These are phyloP conservation scores for Aspergillus avenaceus DNA, from an alignment of 495 filamentous ascomycete genomes.

Conservation along the genomic window DNA sequence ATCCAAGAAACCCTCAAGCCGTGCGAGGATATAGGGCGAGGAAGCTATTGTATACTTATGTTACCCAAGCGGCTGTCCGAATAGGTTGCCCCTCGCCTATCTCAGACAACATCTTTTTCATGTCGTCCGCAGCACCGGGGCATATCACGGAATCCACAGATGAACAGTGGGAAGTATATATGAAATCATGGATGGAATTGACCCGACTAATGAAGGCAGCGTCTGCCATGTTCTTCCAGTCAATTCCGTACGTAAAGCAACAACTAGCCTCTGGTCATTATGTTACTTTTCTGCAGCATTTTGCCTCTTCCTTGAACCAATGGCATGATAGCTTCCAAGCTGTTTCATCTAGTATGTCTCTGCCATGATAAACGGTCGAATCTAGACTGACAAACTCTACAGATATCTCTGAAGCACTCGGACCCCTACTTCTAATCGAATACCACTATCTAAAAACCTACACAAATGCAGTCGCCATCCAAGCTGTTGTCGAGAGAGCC, in stretches of 20 bases:
- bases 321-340: constrained; percentile 14
- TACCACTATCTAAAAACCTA: constrained; percentile 36
- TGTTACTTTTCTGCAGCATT: no score
- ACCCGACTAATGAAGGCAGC: constrained; percentile 27
- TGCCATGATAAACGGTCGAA: constrained; percentile 19
- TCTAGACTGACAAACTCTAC: not conserved
- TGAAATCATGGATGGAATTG: constrained; percentile 27
- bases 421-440: constrained; percentile 26
- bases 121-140: not conserved
- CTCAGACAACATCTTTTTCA: constrained; percentile 15
- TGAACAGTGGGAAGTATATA: constrained; percentile 14
- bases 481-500: constrained; percentile 29
- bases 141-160: no score
- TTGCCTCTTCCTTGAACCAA: no score
- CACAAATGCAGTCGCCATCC: constrained; percentile 34
- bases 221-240: constrained; percentile 26
- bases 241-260: not conserved
- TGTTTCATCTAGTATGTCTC: constrained; percentile 18
- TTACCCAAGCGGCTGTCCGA: constrained; percentile 30
- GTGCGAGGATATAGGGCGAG: not conserved
- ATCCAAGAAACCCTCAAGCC: no score
- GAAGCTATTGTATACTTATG: constrained; percentile 31
- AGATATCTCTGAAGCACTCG: not conserved
- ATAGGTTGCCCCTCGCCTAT: constrained; percentile 35
- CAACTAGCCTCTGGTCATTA: no score